Evolutionary conservation across 2,329 filamentous ascomycete species (phyloP), one percentile per base, ranked within the genome.

Genomic region (Epicoccum nigrum): DNA sequence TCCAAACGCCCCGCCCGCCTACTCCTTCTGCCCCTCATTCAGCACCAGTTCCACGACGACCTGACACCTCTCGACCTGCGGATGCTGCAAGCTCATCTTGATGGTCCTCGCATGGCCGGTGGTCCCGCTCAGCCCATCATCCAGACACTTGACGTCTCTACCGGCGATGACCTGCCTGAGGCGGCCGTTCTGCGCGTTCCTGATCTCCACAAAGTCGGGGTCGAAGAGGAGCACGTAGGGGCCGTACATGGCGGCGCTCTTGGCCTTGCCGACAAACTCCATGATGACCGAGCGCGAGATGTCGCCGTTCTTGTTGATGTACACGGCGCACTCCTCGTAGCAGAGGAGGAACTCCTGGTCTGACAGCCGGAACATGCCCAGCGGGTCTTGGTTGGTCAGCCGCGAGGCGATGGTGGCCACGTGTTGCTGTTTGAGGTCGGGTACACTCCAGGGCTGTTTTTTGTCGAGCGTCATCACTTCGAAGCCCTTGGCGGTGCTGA

Each of bases 271-370:
- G n/a, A 96, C 94, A 72, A 97, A 99, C 70, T 97, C 92, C 92
- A 99, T 96, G 67, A 97, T 92, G 51, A 97, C 90, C 21, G 88
- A 91, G 37, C 95, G 88, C 31, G 87, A 93, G 21, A 99, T 91
- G 55, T 99, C 94, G 60, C 94, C 94, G 73, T 97, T 92, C 76
- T 97, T 97, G 79, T 99, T 95, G 69, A 97, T 89, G 68, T 97
- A 99, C 7, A 99, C 92, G 15, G 92, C 94, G 64, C 93, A 97
- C 73, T 97, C 92, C 74, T 95, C 90, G 72, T 97, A 99, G 30
- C 89, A 90, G 40, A 97, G 85, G 20, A 99, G 79, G 75, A 97
- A 99, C 72, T 96, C 74, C 45, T 73, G 68, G 45, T 80, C 94
- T 49, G 89, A 88, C 46, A 99, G 85, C 32, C 92, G 86, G 81